Evolutionary conservation across 352 stramenopile genomes (phyloP), one percentile per base, ranked within the genome.

Genomic region (Phytophthora uliginosa): DNA sequence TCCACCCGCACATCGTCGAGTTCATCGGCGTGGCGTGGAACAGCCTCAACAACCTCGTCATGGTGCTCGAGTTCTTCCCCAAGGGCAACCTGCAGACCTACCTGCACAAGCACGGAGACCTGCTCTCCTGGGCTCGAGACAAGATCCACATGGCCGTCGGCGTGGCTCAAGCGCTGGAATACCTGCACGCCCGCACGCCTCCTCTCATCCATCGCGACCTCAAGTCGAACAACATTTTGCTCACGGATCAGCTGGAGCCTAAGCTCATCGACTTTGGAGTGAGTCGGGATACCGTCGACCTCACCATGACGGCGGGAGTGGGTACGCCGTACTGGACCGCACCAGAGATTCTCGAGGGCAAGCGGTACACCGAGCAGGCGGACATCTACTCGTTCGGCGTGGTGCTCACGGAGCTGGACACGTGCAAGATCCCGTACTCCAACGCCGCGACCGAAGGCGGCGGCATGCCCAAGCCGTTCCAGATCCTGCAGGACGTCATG

Each of bases 251-350:
- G 12, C 81, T 93, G 2, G 74, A 91, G 50, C 80, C 93, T 15
- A 88, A 92, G 34, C 61, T 97, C 36, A 94, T 88, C 34, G 90
- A 98, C 74, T 97, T 98, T 77, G 92, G 91, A 31, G 74, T 95
- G 74, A 86, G 74, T 26, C 88, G 65, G 10, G 52, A 40, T 4
- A 64, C 47, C 3, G 48, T 63, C 20, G 71, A 77, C 7, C 40
- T 61, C 8, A 69, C 65, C 55, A 60, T 88, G 92, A 78, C 82
- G 76, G 56, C 89, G 0, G 88, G 92, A 20, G 90, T 94, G 22
- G 91, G 91, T 4, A 97, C 90, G 17, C 83, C 86, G 7, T 90
- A 90, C 52, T 97, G 93, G 80, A 92, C 92, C 9, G 89, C 91
- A 0, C 91, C 88, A 0, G 91, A 97, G 68, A 75, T 97, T 15